Evolutionary conservation across 768 basidiomycete genomes (phyloP), one percentile per base, ranked within the genome.

Genomic region (Xanthoconium purpureum): DNA sequence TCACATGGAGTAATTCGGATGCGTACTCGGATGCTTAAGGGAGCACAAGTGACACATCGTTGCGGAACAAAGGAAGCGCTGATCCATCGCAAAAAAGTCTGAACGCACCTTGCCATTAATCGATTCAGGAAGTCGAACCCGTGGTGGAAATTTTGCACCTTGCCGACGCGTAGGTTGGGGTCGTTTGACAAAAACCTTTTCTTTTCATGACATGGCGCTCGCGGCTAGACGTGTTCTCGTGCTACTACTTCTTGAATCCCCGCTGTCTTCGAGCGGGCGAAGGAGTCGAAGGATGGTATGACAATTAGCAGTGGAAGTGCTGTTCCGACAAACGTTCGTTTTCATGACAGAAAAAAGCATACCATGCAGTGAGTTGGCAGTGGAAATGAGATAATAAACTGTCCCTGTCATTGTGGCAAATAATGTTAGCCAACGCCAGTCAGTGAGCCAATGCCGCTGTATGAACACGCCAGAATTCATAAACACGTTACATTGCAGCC

Each of bases 401-500:
- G 35, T 46, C 43, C 29, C 43, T 50, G 54, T 24, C 45, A n/a
- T 44, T 24, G 58, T 56, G 30, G 58, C 44, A 49, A 20, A 48
- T 46, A 30, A 8, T 24, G 24, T 24, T 28, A 13, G 13, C 33
- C 33, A 35, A 35, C 33, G 42, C 18, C 15, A 45, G 28, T 28
- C 28, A 44, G 14, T 29, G 43, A 30, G 39, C 57, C 47, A 65
- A 65, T 60, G 61, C 63, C 54, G 55, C 56, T 14, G 50, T 54
- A 55, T 52, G 28, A 24, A 50, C 59, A 57, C 50, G 54, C 45
- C 57, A n/a, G n/a, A n/a, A 50, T 52, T 55, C 52, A 54, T 40
- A 39, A 55, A 60, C 57, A 56, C 58, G 61, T 57, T 59, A 62
- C 58, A 47, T 43, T 57, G 47, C 62, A 33, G 57, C 65, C 69